Conservation (phyloP, 371 early-diverging fungal genomes). For the Mucor racemosus region DNA sequence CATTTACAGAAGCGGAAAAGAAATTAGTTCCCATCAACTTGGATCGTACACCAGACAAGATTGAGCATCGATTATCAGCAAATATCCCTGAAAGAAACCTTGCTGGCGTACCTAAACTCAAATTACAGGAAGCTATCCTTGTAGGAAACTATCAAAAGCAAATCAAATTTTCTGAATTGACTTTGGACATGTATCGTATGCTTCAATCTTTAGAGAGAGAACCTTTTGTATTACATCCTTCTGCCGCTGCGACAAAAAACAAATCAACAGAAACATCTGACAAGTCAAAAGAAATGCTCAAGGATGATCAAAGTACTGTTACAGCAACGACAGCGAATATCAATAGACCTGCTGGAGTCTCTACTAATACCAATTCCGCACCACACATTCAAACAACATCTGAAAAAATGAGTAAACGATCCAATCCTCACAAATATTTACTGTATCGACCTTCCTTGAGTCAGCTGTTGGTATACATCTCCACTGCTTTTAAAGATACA, state of each 20-base stretch:
- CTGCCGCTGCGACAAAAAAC: conserved; percentile 1
- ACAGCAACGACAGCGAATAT: background rate
- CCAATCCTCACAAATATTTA: conserved; percentile 94
- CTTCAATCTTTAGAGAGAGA: conserved; percentile 80
- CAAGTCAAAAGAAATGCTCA: conserved; percentile 7
- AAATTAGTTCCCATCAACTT: conserved; percentile 79
- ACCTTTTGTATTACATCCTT: conserved; percentile 22
- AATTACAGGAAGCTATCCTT: conserved; percentile 91
- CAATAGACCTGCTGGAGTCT: background rate
- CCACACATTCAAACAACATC: conserved; percentile 3
- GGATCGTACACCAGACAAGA: conserved; percentile 59
- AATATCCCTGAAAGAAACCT: conserved; percentile 60
- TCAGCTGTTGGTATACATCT: conserved; percentile 85
- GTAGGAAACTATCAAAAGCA: conserved; percentile 91
- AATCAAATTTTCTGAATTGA: conserved; percentile 95
- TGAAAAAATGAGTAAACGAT: conserved; percentile 38
- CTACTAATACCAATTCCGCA: background rate
- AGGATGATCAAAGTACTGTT: conserved; percentile 4
- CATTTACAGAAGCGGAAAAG: conserved; percentile 91
- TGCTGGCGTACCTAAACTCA: conserved; percentile 36
- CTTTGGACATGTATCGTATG: conserved; percentile 95
- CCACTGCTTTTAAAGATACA: conserved; percentile 92
- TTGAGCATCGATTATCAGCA: conserved; percentile 65
- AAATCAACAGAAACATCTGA: conserved; percentile 12
- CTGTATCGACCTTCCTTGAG: conserved; percentile 88